Base-by-base conservation (phyloP, 2,329 filamentous ascomycete species). In the Herpotrichia juniperi region DNA sequence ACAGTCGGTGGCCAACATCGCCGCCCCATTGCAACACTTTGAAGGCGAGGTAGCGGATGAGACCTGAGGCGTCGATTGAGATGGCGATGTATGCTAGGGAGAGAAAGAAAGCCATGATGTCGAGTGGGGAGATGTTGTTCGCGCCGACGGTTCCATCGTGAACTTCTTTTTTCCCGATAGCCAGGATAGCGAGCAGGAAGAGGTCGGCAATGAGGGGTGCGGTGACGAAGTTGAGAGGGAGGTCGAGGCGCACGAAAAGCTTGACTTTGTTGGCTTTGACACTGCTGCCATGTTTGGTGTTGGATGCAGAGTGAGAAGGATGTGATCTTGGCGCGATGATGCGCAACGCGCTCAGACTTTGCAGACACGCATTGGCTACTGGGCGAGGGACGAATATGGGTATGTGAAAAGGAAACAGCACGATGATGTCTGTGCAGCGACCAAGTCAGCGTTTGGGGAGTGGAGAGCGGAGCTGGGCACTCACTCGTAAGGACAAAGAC, bases 11-110 rank as follows among this genome's bases (percentile, higher is more conserved):
- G 0, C 88, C 88, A n/a, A 82, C 81, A 53, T 84, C 80, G 3
- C 88, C 87, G 42, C 85, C 87, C 73, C 82, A 85, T 51, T 87
- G 80, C 2, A 91, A 76, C 0, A 90, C 87, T 54, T 83, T 88
- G 76, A 89, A 89, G 0, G 88, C 87, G 19, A 90, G 67, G 56
- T 79, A 91, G 48, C 87, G 77, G 62, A 91, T 90, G 14, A 91
- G 76, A 3, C 88, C 88, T 0, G 88, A 90, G 2, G 88, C 87
- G 58, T 91, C 88, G 53, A 91, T 89, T 0, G 87, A 90, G 40
- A 91, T 89, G 42, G 88, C 88, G 53, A 91, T 90, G 61, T 91
- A 91, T 2, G 88, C 88, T 37, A 90, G 69, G 0, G 87, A 88
- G 37, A 91, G 77, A 74, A 91, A 91, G 73, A 91, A 91, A 14